phyloP scores from a whole-genome alignment of 495 filamentous ascomycete species.

The Podospora bellae-mahoneyi region DNA sequence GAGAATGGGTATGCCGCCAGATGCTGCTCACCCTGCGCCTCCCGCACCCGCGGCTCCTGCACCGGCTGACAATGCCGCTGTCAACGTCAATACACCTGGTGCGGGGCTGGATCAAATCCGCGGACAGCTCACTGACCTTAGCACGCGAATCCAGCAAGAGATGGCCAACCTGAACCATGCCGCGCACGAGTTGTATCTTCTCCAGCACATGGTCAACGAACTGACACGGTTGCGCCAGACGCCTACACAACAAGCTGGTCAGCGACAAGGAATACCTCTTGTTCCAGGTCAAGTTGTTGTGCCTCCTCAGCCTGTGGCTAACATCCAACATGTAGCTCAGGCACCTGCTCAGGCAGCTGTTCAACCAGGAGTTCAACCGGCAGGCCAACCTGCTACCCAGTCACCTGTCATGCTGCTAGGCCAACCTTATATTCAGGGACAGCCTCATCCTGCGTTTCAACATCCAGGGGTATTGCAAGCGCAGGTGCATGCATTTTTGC shows the following conservation, averaged over 20 bases:
- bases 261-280: conserved; percentile 15
- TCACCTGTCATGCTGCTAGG: neutral
- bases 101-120: neutral
- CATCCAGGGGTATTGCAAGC: conserved; percentile 5
- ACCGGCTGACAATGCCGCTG: neutral
- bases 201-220: conserved; percentile 48
- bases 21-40: conserved; percentile 17
- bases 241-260: conserved; percentile 18
- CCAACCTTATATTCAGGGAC: conserved; percentile 1
- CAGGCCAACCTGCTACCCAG: neutral
- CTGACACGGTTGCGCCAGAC: conserved; percentile 37
- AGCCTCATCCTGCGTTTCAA: conserved; percentile 15
- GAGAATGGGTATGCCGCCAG: conserved; percentile 34
- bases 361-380: neutral
- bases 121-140: neutral
- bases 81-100: neutral
- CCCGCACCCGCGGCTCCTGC: conserved; percentile 7
- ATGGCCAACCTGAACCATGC: conserved; percentile 45
- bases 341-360: neutral
- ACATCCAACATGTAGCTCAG: neutral
- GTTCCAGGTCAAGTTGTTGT: neutral
- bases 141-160: conserved; percentile 5
- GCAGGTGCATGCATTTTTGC: conserved; percentile 20
- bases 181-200: conserved; percentile 54
- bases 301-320: neutral